A percentile compares a stretch with the other conserved stretches of the same genome.
Conservation (phyloP, 148 eudicot genomes). For the Cornus kousa region DNA sequence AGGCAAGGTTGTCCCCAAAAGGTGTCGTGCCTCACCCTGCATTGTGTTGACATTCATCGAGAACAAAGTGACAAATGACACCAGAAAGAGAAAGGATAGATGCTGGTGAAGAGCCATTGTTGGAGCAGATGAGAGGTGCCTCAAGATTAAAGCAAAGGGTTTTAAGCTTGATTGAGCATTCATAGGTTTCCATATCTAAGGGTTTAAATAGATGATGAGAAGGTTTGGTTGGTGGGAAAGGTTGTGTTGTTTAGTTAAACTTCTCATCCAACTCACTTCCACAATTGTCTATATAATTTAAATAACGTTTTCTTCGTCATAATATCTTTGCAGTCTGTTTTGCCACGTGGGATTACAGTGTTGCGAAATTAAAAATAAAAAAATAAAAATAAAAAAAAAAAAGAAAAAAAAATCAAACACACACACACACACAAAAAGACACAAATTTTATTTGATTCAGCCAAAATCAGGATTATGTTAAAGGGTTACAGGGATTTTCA, state of each 20-base stretch:
- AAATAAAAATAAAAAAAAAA: no score
- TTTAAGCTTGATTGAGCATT: neutral
- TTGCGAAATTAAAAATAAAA: no score
- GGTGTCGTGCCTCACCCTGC: conserved; percentile 16
- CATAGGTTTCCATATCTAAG: neutral
- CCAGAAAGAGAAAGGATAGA: neutral
- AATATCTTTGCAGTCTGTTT: no score
- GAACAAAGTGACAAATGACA: conserved; percentile 13
- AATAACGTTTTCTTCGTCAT: no score
- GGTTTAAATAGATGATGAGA: conserved; percentile 5
- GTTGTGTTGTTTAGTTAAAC: conserved; percentile 1
- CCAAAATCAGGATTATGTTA: no score
- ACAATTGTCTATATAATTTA: no score
- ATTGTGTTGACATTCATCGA: neutral
- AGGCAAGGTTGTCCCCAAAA: conserved; percentile 17
- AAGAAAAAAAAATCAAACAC: no score
- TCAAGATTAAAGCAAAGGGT: neutral
- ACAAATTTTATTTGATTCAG: no score
- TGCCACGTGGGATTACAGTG: no score
- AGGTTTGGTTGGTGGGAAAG: neutral
- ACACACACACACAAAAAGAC: no score
- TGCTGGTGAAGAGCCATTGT: conserved; percentile 3
- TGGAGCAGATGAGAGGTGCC: neutral
- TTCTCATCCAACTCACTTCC: neutral
- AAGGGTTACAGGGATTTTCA: no score